Percentiles rank a stretch among this genome's conserved stretches.
These are phyloP conservation scores for Silybum marianum DNA, from an alignment of 129 eudicot genomes.

Conservation along the genomic window DNA sequence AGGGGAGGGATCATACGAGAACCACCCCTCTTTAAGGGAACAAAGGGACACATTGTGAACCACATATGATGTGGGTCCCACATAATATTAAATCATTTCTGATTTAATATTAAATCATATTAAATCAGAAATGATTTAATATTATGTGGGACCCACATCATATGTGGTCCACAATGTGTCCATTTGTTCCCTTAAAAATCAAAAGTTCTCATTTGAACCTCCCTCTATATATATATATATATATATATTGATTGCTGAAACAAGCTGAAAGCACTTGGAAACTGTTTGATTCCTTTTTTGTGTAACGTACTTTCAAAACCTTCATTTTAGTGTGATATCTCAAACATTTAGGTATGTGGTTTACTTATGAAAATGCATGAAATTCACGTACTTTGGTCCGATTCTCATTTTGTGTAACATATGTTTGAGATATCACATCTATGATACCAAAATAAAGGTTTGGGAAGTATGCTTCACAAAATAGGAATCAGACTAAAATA, in stretches of 20 bases:
- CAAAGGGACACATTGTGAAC: too few species aligned
- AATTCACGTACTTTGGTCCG: background rate
- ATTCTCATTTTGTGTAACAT: background rate
- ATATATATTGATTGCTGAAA: background rate
- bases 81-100: too few species aligned
- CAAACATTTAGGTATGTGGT: background rate
- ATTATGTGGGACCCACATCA: too few species aligned
- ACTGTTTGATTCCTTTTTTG: background rate
- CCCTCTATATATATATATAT: too few species aligned
- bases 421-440: background rate
- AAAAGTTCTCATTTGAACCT: too few species aligned
- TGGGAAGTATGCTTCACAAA: background rate
- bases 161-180: too few species aligned
- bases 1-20: too few species aligned
- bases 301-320: background rate
- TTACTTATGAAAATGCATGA: background rate
- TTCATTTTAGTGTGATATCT: background rate
- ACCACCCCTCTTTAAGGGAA: too few species aligned
- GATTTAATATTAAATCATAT: too few species aligned
- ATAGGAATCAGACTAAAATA: background rate
- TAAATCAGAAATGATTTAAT: too few species aligned
- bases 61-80: too few species aligned
- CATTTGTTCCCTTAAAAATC: too few species aligned
- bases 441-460: background rate
- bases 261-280: background rate